These are phyloP conservation scores for Coemansia brasiliensis DNA, from an alignment of 192 early-diverging fungal genomes.

Conservation along the genomic window DNA sequence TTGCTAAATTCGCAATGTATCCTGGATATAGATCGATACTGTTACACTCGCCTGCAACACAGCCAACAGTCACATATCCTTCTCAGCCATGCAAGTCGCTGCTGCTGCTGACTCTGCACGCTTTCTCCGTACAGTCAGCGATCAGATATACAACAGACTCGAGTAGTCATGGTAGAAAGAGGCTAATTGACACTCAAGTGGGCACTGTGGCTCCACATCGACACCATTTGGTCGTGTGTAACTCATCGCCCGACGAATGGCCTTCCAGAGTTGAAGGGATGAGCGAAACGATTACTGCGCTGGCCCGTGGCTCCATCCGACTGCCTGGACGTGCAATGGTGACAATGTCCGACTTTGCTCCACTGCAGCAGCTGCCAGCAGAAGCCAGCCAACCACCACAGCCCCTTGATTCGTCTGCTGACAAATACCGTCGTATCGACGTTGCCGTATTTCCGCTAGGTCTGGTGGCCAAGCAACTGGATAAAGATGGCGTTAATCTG, in stretches of 20 bases:
- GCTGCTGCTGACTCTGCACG: background rate
- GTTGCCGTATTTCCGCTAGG: slow-evolving; percentile 46
- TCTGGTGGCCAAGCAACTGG: slow-evolving; percentile 37
- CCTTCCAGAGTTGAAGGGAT: slow-evolving; percentile 46
- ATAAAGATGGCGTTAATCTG: slow-evolving; percentile 17
- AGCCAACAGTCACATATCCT: background rate
- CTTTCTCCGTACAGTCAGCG: background rate
- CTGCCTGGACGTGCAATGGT: slow-evolving; percentile 48
- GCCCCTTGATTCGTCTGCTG: background rate
- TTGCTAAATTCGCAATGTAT: background rate
- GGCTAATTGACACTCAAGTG: slow-evolving; percentile 18
- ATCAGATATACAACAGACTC: slow-evolving; percentile 4
- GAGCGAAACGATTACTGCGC: slow-evolving; percentile 35
- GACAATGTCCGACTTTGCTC: slow-evolving; percentile 49
- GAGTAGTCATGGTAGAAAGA: background rate
- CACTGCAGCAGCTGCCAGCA: slow-evolving; percentile 10
- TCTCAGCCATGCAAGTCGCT: background rate
- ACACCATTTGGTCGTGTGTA: slow-evolving; percentile 48
- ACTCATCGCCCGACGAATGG: slow-evolving; percentile 43
- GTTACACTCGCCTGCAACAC: background rate
- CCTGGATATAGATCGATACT: background rate
- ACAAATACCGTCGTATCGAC: slow-evolving; percentile 29
- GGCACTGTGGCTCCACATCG: slow-evolving; percentile 42
- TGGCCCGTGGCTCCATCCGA: slow-evolving; percentile 33
- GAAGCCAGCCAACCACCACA: background rate